A percentile compares a stretch with the other conserved stretches of the same genome.
Conservation (phyloP, 148 eudicot genomes). For the Suaeda aralocaspica region DNA sequence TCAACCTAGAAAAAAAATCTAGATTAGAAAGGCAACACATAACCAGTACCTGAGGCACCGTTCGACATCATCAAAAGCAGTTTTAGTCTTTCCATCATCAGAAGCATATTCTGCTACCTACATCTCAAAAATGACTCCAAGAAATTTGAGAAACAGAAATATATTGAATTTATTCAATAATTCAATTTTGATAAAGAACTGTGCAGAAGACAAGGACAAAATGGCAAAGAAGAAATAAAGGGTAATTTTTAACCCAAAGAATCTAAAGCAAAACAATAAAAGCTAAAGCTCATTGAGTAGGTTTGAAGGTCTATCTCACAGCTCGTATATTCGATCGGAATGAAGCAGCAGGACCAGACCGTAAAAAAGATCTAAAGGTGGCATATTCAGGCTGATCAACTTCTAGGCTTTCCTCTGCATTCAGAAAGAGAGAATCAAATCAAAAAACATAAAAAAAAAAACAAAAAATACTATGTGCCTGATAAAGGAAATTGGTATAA, state of each 20-base stretch:
- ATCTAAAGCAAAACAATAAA: too few species aligned
- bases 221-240: neutral
- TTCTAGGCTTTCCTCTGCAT: slow-evolving; percentile 65
- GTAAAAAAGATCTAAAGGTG: slow-evolving; percentile 59
- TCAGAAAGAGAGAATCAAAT: slow-evolving; percentile 10
- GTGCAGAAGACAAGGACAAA: neutral
- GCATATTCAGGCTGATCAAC: slow-evolving; percentile 73
- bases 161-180: neutral
- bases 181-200: neutral
- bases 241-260: too few species aligned
- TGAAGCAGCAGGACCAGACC: slow-evolving; percentile 95
- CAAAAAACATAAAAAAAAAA: neutral
- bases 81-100: slow-evolving; percentile 62
- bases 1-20: neutral
- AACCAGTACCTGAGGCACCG: slow-evolving; percentile 66
- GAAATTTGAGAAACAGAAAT: neutral
- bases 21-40: neutral
- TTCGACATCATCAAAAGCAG: slow-evolving; percentile 69
- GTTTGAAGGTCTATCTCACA: slow-evolving; percentile 46
- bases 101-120: slow-evolving; percentile 96
- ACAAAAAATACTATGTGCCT: too few species aligned
- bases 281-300: neutral
- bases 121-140: slow-evolving; percentile 20
- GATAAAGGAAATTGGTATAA: neutral
- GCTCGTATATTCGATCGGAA: slow-evolving; percentile 89